These are phyloP conservation scores for Tolypocladium inflatum DNA, from an alignment of 2,329 filamentous ascomycete species.

Conservation along the genomic window DNA sequence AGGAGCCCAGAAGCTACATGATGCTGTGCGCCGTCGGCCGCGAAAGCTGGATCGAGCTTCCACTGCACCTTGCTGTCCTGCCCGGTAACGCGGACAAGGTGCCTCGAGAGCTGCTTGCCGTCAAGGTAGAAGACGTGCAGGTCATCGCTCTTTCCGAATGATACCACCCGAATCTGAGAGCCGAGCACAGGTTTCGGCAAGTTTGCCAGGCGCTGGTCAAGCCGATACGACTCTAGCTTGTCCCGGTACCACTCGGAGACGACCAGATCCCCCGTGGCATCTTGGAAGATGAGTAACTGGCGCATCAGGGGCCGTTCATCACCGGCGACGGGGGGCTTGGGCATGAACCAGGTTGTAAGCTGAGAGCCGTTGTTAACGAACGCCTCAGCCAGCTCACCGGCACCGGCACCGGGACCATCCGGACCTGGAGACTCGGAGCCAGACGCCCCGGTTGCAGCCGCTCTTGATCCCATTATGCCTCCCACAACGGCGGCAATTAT, in stretches of 20 bases:
- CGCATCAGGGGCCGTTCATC: background rate
- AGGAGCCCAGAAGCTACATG: background rate
- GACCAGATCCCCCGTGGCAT: background rate
- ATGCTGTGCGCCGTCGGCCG: background rate
- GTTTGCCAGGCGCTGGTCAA: background rate
- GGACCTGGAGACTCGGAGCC: background rate
- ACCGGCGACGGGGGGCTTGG: background rate
- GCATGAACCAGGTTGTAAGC: background rate
- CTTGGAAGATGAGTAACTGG: background rate
- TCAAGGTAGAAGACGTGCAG: conserved; percentile 3
- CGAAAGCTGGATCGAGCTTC: background rate
- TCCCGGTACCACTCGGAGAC: background rate
- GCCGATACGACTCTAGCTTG: background rate
- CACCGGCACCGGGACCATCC: background rate
- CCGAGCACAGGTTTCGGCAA: background rate
- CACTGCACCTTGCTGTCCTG: background rate
- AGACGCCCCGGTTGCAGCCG: background rate
- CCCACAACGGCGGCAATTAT: background rate
- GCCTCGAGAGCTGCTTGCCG: background rate
- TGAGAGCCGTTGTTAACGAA: background rate
- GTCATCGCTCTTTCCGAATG: background rate
- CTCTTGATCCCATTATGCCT: background rate
- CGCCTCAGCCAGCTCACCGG: background rate
- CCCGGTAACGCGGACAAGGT: background rate
- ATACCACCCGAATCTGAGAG: background rate